Conservation (phyloP, 2,329 filamentous ascomycete species). For the Neonectria sp. region DNA sequence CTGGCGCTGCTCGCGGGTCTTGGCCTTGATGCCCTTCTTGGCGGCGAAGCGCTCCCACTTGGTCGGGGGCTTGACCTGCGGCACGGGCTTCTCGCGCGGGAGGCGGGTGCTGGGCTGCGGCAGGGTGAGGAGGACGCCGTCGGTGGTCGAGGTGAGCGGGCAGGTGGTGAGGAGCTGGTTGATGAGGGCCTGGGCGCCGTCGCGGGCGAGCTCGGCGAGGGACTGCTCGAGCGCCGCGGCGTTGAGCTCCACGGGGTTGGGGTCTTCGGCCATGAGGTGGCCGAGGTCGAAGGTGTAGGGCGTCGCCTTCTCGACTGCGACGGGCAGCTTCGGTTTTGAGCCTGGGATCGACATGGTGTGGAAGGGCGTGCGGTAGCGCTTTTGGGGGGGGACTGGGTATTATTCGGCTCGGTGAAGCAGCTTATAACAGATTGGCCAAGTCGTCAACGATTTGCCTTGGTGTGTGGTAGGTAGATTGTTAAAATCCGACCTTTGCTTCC, state of each 20-base stretch:
- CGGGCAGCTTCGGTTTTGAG: slow-evolving; percentile 67
- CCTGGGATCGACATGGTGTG: slow-evolving; percentile 54
- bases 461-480: neutral
- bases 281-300: slow-evolving; percentile 96
- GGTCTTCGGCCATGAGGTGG: slow-evolving; percentile 87
- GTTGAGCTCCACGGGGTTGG: slow-evolving; percentile 81
- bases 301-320: slow-evolving; percentile 84
- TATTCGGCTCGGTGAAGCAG: neutral
- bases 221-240: slow-evolving; percentile 72
- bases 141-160: slow-evolving; percentile 78
- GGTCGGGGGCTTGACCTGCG: slow-evolving; percentile 84
- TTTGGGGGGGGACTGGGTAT: neutral
- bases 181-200: slow-evolving; percentile 91
- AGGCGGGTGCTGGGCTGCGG: slow-evolving; percentile 79
- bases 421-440: neutral
- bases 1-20: slow-evolving; percentile 81
- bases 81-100: slow-evolving; percentile 93
- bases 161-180: slow-evolving; percentile 95
- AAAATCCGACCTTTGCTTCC: slow-evolving; percentile 27
- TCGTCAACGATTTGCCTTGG: neutral
- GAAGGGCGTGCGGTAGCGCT: neutral
- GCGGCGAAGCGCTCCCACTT: slow-evolving; percentile 97
- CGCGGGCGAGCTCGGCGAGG: slow-evolving; percentile 83
- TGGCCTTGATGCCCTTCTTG: slow-evolving; percentile 96
- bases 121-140: slow-evolving; percentile 84